Base-by-base conservation (phyloP, 2,329 filamentous ascomycete species). In the Colletotrichum gloeosporioides region DNA sequence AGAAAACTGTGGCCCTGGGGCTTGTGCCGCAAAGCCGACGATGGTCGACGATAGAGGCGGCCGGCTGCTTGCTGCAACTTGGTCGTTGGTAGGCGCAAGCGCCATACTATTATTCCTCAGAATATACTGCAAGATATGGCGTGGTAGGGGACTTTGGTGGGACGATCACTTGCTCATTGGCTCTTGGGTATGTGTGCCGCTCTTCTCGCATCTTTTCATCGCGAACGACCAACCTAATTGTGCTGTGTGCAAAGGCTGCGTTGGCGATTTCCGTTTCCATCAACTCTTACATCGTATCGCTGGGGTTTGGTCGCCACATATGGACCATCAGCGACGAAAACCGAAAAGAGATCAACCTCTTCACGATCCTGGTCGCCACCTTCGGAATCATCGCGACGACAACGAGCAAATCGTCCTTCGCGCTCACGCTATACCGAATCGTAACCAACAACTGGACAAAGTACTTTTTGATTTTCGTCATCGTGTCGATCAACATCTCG, bases 81-180 rank as follows among this genome's bases (percentile, higher is more conserved):
- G 83, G 83, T 80, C 81, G 4, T 57, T 85, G 44, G 75, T 78
- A 0, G 73, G 73, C 3, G 76, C 79, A 2, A 79, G 79, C 49
- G 80, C 76, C 6, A 64, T 83, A 1, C 61, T 85, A 18, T 71
- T 86, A 6, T 77, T 78, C 13, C 69, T 85, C 22, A 80, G 84
- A 8, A 68, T 85, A 34, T 86, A 86, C 80, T 86, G 84, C 80
- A 86, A 86, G 66, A 64, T 81, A 32, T 82, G 81, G 79, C 80
- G 83, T 15, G 81, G 81, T 2, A 80, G 81, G 44, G 84, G 83
- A 62, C 44, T 86, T 31, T 86, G 83, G 82, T 84, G 83, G 81
- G 84, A 86, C 72, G 84, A 86, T 77, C 81, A 84, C 76, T 63
- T 83, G 18, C 77, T 86, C 63, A 80, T 85, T n/a, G 74, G 77